These are phyloP conservation scores for Suhomyces wounanorum DNA, from an alignment of 1,139 yeast genomes.

Conservation along the genomic window DNA sequence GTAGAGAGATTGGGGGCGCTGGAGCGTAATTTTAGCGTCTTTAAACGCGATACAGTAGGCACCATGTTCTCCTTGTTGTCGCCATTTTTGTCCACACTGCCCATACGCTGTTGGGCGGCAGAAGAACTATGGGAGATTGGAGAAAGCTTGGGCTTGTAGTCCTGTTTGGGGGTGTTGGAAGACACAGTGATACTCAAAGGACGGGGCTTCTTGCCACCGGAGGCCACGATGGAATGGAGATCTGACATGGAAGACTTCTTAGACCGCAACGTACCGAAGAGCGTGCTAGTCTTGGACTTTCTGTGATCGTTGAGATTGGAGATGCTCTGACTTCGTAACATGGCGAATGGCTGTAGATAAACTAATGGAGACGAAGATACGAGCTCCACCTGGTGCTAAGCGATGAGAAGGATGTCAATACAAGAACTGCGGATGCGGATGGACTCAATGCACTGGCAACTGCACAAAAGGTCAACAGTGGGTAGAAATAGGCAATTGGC, in stretches of 20 bases:
- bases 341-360: conserved; percentile 11
- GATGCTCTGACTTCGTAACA: conserved; percentile 38
- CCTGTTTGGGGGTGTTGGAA: conserved; percentile 11
- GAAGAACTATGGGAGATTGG: conserved; percentile 12
- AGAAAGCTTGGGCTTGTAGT: conserved; percentile 4
- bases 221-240: conserved; percentile 5
- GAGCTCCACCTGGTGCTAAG: background rate
- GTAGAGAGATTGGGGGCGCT: conserved; percentile 26
- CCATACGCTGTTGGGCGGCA: conserved; percentile 11
- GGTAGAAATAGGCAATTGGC: background rate
- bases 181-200: conserved; percentile 20
- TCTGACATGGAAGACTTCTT: conserved; percentile 20
- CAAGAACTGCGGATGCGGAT: background rate
- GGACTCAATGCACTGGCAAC: background rate
- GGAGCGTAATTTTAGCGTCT: conserved; percentile 24
- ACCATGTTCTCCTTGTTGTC: conserved; percentile 13
- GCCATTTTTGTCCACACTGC: background rate
- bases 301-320: conserved; percentile 28
- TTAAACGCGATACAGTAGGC: conserved; percentile 6
- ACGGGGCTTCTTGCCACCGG: conserved; percentile 13
- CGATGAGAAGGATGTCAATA: background rate
- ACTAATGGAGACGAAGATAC: background rate
- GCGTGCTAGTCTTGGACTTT: conserved; percentile 20
- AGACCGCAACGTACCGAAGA: conserved; percentile 27
- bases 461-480: background rate